Conservation (phyloP, 495 filamentous ascomycete species). For the Neurospora intermedia region DNA sequence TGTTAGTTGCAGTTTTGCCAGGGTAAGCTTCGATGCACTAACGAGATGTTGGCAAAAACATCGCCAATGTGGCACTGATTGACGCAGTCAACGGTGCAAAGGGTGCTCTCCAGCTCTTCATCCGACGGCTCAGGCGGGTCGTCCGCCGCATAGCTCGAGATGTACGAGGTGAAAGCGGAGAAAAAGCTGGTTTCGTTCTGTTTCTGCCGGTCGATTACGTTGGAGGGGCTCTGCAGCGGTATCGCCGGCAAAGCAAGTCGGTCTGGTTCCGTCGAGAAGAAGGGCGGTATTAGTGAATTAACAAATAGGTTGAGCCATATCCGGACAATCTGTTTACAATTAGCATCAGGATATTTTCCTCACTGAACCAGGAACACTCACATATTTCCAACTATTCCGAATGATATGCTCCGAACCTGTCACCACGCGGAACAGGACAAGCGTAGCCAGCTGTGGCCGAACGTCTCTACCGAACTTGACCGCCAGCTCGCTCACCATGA, state of each 20-base stretch:
- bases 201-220: conserved; percentile 82
- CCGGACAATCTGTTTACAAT: conserved; percentile 55
- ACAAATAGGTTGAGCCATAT: conserved; percentile 94
- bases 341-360: not conserved
- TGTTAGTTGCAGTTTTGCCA: not conserved
- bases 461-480: conserved; percentile 94
- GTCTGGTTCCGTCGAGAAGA: conserved; percentile 60
- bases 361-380: conserved; percentile 34
- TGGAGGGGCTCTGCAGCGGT: conserved; percentile 80
- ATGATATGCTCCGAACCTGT: conserved; percentile 71
- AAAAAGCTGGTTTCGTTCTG: conserved; percentile 73
- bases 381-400: conserved; percentile 69
- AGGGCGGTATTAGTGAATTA: conserved; percentile 84
- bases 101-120: conserved; percentile 90
- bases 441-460: conserved; percentile 83
- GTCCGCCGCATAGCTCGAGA: conserved; percentile 97
- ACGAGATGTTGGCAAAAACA: conserved; percentile 70
- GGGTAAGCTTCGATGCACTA: not conserved
- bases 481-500: conserved; percentile 98
- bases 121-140: conserved; percentile 96
- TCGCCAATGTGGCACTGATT: conserved; percentile 77
- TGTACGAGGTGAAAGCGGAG: conserved; percentile 87
- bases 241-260: conserved; percentile 72
- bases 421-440: conserved; percentile 86
- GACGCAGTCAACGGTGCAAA: conserved; percentile 90